Conservation (phyloP, 2,329 filamentous ascomycete species). For the Knoxdaviesia capensis region DNA sequence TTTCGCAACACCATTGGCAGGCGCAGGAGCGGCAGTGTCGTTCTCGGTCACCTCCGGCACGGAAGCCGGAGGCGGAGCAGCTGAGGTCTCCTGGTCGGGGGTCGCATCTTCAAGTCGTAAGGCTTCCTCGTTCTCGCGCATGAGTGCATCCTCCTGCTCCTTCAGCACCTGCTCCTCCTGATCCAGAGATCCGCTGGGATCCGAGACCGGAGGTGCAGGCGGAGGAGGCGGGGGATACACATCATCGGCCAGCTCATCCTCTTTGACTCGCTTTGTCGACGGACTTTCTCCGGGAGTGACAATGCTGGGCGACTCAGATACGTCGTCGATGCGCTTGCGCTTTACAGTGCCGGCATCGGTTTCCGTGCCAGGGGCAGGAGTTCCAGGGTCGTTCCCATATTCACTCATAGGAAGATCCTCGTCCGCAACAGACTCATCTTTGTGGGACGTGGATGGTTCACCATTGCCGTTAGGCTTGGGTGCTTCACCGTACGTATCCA, state of each 20-base stretch:
- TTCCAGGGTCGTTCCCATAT: too few species aligned
- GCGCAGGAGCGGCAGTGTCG: too few species aligned
- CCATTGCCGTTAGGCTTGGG: too few species aligned
- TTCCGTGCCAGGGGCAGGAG: too few species aligned
- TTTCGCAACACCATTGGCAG: too few species aligned
- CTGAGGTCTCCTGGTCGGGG: neutral
- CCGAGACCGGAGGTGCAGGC: slow-evolving; percentile 24
- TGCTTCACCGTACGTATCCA: too few species aligned
- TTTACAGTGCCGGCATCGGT: too few species aligned
- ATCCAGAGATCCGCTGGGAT: slow-evolving; percentile 14
- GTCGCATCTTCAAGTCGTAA: slow-evolving; percentile 29
- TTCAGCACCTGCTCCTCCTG: slow-evolving; percentile 24
- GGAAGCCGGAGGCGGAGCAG: too few species aligned
- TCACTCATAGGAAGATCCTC: too few species aligned
- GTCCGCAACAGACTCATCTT: too few species aligned
- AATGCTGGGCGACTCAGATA: slow-evolving; percentile 21
- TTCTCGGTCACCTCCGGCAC: too few species aligned
- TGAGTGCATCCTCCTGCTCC: slow-evolving; percentile 28
- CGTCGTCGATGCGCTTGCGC: slow-evolving; percentile 6
- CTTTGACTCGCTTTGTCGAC: slow-evolving; percentile 26
- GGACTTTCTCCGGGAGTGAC: slow-evolving; percentile 32
- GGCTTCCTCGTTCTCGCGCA: slow-evolving; percentile 33
- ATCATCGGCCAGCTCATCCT: slow-evolving; percentile 14
- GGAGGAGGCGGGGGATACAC: slow-evolving; percentile 22
- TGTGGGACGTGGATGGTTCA: too few species aligned